These are phyloP conservation scores for Gossypium davidsonii DNA, from an alignment of 441 rosid genomes.

Conservation along the genomic window DNA sequence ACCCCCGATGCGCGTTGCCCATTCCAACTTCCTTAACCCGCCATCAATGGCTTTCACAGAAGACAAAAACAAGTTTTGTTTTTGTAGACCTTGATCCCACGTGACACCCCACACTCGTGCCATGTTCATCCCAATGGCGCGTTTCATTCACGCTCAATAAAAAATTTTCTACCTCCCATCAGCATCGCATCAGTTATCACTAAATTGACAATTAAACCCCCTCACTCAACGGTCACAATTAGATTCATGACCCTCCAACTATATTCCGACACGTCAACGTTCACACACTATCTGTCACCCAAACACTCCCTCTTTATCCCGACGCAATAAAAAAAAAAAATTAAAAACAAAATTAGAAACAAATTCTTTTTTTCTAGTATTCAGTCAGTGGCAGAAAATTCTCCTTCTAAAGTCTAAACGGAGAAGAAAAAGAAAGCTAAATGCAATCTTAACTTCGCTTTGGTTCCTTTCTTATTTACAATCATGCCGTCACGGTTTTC, in stretches of 20 bases:
- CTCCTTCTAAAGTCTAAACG: background rate
- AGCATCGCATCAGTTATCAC: conserved; percentile 14
- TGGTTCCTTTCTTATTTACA: background rate
- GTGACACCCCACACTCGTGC: background rate
- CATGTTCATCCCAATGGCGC: background rate
- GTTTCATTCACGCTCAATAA: background rate
- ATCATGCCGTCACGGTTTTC: conserved; percentile 53
- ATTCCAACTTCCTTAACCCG: background rate
- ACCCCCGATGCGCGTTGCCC: background rate
- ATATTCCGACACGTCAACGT: conserved; percentile 19
- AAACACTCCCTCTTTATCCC: background rate
- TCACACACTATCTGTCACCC: background rate
- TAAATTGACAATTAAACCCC: conserved; percentile 19
- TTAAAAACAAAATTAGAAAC: background rate
- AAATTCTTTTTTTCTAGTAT: background rate
- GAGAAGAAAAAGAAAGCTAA: conserved; percentile 3
- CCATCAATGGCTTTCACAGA: conserved; percentile 3
- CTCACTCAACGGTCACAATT: conserved; percentile 23
- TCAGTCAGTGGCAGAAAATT: background rate
- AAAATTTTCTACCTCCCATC: background rate
- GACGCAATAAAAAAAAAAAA: background rate
- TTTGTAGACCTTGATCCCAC: conserved; percentile 3
- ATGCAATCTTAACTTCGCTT: background rate
- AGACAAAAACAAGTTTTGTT: background rate
- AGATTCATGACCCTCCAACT: conserved; percentile 9